phyloP scores from a whole-genome alignment of 441 rosid genomes.

The Sinapis alba region DNA sequence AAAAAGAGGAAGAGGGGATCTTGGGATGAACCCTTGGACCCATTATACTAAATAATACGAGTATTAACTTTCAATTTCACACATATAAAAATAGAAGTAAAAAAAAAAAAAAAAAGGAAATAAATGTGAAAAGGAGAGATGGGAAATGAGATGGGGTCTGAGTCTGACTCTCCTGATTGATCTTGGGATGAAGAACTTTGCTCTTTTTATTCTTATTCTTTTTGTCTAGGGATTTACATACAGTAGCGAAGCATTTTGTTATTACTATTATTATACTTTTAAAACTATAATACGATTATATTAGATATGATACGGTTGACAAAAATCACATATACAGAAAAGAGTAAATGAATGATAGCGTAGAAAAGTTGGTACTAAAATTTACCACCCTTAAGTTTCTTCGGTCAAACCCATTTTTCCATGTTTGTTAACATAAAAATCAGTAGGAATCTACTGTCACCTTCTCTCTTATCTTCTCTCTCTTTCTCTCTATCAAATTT shows the following conservation, averaged over 20 bases:
- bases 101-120: background rate
- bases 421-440: slow-evolving; percentile 31
- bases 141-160: slow-evolving; percentile 47
- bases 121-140: slow-evolving; percentile 43
- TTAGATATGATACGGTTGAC: slow-evolving; percentile 16
- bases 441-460: slow-evolving; percentile 28
- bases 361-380: slow-evolving; percentile 20
- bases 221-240: slow-evolving; percentile 57
- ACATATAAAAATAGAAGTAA: background rate
- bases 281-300: slow-evolving; percentile 10
- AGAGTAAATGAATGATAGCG: slow-evolving; percentile 11
- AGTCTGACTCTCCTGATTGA: slow-evolving; percentile 52
- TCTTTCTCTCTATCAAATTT: slow-evolving; percentile 1
- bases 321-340: background rate
- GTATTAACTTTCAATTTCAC: slow-evolving; percentile 4
- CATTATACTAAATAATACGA: background rate
- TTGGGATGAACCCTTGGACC: slow-evolving; percentile 49
- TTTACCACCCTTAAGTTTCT: slow-evolving; percentile 41
- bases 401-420: slow-evolving; percentile 51
- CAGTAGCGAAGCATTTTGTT: slow-evolving; percentile 31
- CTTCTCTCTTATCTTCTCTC: slow-evolving; percentile 23
- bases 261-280: slow-evolving; percentile 29
- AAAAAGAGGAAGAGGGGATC: slow-evolving; percentile 20
- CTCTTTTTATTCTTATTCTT: slow-evolving; percentile 51
- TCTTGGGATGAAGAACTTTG: slow-evolving; percentile 68